Evolutionary conservation across 2,329 filamentous ascomycete genomes (phyloP), one percentile per base, ranked within the genome.

Genomic region (Aspergillus cejpii): DNA sequence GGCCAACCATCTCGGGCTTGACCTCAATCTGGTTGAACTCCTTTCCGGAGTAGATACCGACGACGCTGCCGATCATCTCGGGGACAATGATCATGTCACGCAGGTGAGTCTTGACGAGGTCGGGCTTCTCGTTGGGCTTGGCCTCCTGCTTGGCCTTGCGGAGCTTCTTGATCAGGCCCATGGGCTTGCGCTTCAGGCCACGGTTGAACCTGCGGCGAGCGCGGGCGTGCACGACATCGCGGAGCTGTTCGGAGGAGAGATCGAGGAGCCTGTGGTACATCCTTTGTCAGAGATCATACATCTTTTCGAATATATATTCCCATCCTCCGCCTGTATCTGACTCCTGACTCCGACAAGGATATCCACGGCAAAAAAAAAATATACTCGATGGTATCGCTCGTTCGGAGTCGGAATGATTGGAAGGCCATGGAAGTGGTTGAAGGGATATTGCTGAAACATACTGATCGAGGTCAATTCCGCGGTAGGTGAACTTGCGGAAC

Each of bases 21-120:
- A 98, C 92, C 78, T 98, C 92, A 66, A 98, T 90, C 83, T 96
- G 91, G 85, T 98, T 98, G 87, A 98, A 98, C 78, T 97, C 90
- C 85, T 98, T 98, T 72, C 92, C 92, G 62, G 88, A 95, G 87
- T 98, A 98, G 81, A 98, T 92, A 73, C 90, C 92, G 68, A 98
- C 86, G 68, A 98, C 91, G 75, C 81, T 87, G 68, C 92, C 92
- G 72, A 98, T 98, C 92, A 98, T 97, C 83, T 98, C 92, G 67
- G 92, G 92, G 64, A 98, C 92, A 71, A 98, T 84, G 74, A 98
- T 96, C 92, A 98, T 98, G 81, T 98, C 85, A 76, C 91, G 90
- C 68, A 98, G 85, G 75, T 98, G 91, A 55, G 91, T 98, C 86
- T 96, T 96, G 81, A 97, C 91, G 68, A 92, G 81, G 71, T 95